Base-by-base conservation (phyloP, 2,329 filamentous ascomycete species). In the Lasiodiplodia sp. region DNA sequence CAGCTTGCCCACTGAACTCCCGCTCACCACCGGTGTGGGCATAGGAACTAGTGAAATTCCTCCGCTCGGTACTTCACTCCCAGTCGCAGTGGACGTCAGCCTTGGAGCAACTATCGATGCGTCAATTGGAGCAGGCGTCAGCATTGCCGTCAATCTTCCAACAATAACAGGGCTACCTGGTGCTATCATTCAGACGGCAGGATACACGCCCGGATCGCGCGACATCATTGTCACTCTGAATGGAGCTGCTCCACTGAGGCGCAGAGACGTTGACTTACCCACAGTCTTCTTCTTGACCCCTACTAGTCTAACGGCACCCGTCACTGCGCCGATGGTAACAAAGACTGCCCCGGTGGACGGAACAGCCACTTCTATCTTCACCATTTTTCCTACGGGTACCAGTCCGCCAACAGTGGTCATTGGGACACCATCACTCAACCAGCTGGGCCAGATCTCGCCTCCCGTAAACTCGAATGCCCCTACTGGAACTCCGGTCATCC, bases 371-470 rank as follows among this genome's bases (percentile, higher is more conserved):
- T 52, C 65, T 11, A 37, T 51, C 2, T 67, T 67, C 31, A 67
- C 65, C 2, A 51, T 67, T 8, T 16, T 67, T 2, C 65, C 65
- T 12, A 40, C 55, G 4, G 34, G 31, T 12, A 51, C 55, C 6
- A 60, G 34, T 31, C 44, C 31, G 18, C 65, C 65, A 4, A 58
- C 49, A 4, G 65, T 67, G 18, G 40, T 67, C 12, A 53, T 67
- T 2, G 65, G 55, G n/a, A 67, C 65, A 3, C 55, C 65, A 3
- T 23, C 65, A 18, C 12, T 38, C 14, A 47, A 37, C 53, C 16
- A 10, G 18, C 14, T 34, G 34, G 40, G 18, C 11, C 21, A 23
- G 10, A 11, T 57, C 38, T 12, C n/a, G 34, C 12, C 21, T 44
- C 21, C 21, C 44, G 10, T n/a, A 14, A 25, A 10, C 44, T 31